Evolutionary conservation across 1,284 basidiomycete genomes (phyloP).

Genomic region (Hemileia vastatrix): DNA sequence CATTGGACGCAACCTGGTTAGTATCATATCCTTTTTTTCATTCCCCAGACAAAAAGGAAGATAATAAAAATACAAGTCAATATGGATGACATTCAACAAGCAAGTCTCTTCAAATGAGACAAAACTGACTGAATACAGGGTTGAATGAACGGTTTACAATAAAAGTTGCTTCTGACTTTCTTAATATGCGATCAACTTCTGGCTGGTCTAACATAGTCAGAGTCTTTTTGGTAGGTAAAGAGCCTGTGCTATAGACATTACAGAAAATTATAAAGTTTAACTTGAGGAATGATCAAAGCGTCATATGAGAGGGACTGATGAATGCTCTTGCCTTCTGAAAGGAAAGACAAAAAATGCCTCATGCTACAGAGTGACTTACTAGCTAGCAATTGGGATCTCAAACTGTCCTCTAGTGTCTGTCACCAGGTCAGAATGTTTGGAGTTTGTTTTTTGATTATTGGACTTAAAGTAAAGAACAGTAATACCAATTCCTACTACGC

Average conservation of each 20-base stretch:
- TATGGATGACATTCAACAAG: too few relatives aligned
- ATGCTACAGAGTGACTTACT: constrained; percentile 17
- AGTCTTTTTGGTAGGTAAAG: constrained; percentile 10
- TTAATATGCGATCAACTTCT: constrained; percentile 7
- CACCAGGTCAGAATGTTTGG: too few relatives aligned
- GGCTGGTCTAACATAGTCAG: constrained; percentile 13
- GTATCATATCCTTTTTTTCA: constrained; percentile 52
- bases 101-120: too few relatives aligned
- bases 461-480: constrained; percentile 14
- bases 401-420: constrained; percentile 10
- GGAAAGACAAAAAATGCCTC: neutral
- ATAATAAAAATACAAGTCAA: neutral
- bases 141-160: constrained; percentile 5
- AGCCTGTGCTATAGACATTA: constrained; percentile 10
- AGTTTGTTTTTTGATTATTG: neutral
- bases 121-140: constrained; percentile 8
- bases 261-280: neutral
- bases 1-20: constrained; percentile 69
- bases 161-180: constrained; percentile 16
- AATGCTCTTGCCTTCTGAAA: neutral
- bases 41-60: neutral
- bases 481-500: constrained; percentile 10
- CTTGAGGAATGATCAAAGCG: neutral
- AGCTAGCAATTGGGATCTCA: constrained; percentile 19
- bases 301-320: neutral